Percentiles rank a stretch among this genome's conserved stretches.
These are phyloP conservation scores for Wickerhamomyces chambardii DNA, from an alignment of 805 yeast species.

Conservation along the genomic window DNA sequence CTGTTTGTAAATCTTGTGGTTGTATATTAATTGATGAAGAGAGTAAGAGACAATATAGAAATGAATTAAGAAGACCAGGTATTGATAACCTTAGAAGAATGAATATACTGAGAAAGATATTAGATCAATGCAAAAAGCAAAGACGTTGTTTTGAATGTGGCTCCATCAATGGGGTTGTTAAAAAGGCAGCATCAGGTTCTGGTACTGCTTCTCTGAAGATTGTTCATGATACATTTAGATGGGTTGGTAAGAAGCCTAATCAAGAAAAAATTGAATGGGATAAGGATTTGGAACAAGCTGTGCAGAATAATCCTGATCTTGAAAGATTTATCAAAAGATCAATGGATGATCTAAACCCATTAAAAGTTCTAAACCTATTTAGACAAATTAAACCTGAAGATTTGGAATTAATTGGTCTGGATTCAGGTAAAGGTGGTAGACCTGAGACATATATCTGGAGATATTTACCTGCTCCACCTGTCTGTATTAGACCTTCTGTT, in stretches of 20 bases:
- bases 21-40: slow-evolving; percentile 65
- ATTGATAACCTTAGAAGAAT: slow-evolving; percentile 87
- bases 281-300: slow-evolving; percentile 71
- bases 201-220: slow-evolving; percentile 93
- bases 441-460: slow-evolving; percentile 98
- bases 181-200: slow-evolving; percentile 87
- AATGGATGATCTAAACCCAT: slow-evolving; percentile 89
- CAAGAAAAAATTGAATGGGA: slow-evolving; percentile 86
- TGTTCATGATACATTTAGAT: slow-evolving; percentile 91
- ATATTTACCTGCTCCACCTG: slow-evolving; percentile 97
- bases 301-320: slow-evolving; percentile 73
- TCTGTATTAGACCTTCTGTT: slow-evolving; percentile 96
- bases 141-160: slow-evolving; percentile 85
- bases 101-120: slow-evolving; percentile 73
- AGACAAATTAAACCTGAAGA: slow-evolving; percentile 80
- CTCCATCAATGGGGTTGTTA: slow-evolving; percentile 91
- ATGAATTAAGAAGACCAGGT: slow-evolving; percentile 81
- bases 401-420: slow-evolving; percentile 88
- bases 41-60: slow-evolving; percentile 56
- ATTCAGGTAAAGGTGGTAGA: slow-evolving; percentile 79
- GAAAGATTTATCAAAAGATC: slow-evolving; percentile 83
- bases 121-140: slow-evolving; percentile 94
- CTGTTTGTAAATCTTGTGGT: slow-evolving; percentile 87
- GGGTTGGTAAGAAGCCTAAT: slow-evolving; percentile 85
- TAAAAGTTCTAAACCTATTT: slow-evolving; percentile 80